Conservation (phyloP, 768 basidiomycete genomes). For the Boletus insuetus region DNA sequence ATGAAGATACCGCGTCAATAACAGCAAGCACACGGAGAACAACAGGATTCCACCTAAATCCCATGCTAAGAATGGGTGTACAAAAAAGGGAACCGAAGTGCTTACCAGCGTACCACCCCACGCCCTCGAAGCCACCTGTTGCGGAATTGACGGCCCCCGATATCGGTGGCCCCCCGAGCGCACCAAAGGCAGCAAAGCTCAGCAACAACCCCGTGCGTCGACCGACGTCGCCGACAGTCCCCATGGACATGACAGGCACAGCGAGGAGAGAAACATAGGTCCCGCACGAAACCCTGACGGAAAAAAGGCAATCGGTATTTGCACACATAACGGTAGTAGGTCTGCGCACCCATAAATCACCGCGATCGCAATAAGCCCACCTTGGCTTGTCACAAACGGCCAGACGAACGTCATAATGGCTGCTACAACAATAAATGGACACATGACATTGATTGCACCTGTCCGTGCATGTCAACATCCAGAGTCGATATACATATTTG, state of each 20-base stretch:
- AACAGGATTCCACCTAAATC: conserved; percentile 37
- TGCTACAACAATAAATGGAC: conserved; percentile 54
- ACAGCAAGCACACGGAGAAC: conserved; percentile 40
- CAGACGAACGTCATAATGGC: conserved; percentile 64
- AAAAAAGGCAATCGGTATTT: background rate
- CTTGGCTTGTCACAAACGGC: conserved; percentile 56
- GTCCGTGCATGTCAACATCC: background rate
- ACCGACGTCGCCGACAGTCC: conserved; percentile 58
- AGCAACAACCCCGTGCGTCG: conserved; percentile 63
- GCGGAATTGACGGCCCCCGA: conserved; percentile 62
- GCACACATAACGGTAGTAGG: accelerated
- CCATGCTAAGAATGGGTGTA: background rate
- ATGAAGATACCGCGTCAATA: conserved; percentile 39
- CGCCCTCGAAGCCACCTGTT: conserved; percentile 42
- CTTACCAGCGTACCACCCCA: conserved; percentile 42
- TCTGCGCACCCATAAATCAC: conserved; percentile 60
- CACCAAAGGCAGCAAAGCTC: conserved; percentile 58
- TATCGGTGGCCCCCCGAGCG: conserved; percentile 68
- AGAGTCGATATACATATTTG: background rate
- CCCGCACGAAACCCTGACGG: conserved; percentile 55
- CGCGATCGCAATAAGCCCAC: conserved; percentile 48
- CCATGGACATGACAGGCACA: conserved; percentile 60
- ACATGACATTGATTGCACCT: conserved; percentile 71
- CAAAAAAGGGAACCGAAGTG: background rate
- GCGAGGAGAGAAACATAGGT: conserved; percentile 55